Evolutionary conservation across 2,329 filamentous ascomycete genomes (phyloP).

Genomic region (Pseudogymnoascus sp.): DNA sequence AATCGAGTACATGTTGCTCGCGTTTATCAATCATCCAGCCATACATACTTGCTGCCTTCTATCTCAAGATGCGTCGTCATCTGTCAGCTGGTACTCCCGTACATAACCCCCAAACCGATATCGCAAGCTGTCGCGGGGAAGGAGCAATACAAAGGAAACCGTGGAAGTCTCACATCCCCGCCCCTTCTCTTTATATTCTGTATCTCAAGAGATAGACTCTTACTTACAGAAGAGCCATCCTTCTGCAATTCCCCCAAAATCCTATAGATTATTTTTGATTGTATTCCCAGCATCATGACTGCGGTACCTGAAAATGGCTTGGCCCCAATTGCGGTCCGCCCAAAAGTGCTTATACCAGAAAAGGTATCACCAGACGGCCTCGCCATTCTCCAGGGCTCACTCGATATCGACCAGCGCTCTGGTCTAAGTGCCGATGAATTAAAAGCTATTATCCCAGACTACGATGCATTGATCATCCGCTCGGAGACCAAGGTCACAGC

Average conservation of each 20-base stretch:
- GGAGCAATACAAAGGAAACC: not conserved
- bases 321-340: conserved; percentile 12
- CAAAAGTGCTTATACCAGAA: conserved; percentile 64
- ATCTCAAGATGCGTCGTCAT: conserved; percentile 3
- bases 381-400: conserved; percentile 56
- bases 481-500: conserved; percentile 77
- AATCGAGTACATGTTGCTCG: not conserved
- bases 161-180: not conserved
- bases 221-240: not conserved
- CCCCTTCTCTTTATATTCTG: not conserved
- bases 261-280: not conserved
- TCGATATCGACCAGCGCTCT: conserved; percentile 63
- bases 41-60: not conserved
- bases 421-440: conserved; percentile 58
- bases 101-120: conserved; percentile 9
- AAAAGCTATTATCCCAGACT: conserved; percentile 58
- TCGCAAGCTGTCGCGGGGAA: not conserved
- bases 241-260: not conserved
- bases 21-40: conserved; percentile 7
- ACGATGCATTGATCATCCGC: conserved; percentile 71
- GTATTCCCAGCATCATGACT: not conserved
- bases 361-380: conserved; percentile 76
- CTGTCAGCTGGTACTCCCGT: conserved; percentile 8
- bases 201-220: not conserved
- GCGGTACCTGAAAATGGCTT: not conserved